Evolutionary conservation across 305 asterid genomes (phyloP), one percentile per base, ranked within the genome.

Genomic region (Rubia tinctorum): DNA sequence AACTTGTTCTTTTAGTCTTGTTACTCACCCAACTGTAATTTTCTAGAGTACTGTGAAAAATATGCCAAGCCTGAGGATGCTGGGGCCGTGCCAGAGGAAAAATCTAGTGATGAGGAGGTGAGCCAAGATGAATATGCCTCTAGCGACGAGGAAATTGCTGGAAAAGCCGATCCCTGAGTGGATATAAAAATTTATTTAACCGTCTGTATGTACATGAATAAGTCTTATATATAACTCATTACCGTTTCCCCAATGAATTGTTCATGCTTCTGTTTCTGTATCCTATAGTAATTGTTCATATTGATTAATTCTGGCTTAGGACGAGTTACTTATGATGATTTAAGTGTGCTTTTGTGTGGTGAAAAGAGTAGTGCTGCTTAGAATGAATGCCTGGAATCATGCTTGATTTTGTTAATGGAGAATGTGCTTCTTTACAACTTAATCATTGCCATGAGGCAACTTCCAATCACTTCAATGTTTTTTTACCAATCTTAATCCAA

Each of bases 51-150:
- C 39, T 89, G 98, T 15, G 30, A 27, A 27, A 27, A 27, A 27
- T 27, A 86, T 67, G 98, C 98, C 0, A 92, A 89, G 86, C 87
- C 92, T 47, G 90, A 82, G 69, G 91, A 90, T 79, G 95, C 86
- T 6, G 97, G 98, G 69, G 93, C 84, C 64, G 85, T 69, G 27
- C 89, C 87, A 90, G 90, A 18, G 93, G 89, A 23, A 91, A 81
- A 65, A 80, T 84, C 97, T 1, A 90, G 98, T 22, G 94, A 90
- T 17, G 98, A 89, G 69, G 98, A 90, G 78, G 71, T 85, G 73
- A 86, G 83, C 45, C 96, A 90, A 73, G 97, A 86, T 74, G 98
- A 86, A 76, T 79, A 82, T 77, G 89, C 75, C 40, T 90, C 92
- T 34, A 86, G 88, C 7, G 96, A 90, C 6, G 97, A 90, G 12